Percentiles rank a stretch among this genome's conserved stretches.
These are phyloP conservation scores for Fraxinus paxiana DNA, from an alignment of 305 asterid genomes.

Conservation along the genomic window DNA sequence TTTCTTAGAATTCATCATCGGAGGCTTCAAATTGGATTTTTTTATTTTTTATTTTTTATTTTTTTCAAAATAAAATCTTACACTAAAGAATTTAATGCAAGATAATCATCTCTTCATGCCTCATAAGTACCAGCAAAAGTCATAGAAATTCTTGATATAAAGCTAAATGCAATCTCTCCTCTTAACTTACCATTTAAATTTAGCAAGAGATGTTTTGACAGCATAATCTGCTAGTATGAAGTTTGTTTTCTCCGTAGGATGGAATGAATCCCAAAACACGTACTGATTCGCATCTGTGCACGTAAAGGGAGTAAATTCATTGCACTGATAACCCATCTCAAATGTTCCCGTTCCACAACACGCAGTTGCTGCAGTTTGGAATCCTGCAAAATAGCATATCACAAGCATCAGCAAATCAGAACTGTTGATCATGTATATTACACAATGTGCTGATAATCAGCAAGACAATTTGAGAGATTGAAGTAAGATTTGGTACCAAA, in stretches of 20 bases:
- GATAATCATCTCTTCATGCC: not conserved
- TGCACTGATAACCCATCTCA: slow-evolving; percentile 65
- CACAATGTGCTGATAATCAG: not conserved
- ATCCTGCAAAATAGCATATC: slow-evolving; percentile 36
- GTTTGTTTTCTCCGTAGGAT: slow-evolving; percentile 67
- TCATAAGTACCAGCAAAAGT: not conserved
- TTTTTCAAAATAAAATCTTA: not conserved
- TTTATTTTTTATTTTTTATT: no score
- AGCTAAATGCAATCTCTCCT: not conserved
- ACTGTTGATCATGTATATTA: not conserved
- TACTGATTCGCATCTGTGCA: slow-evolving; percentile 61
- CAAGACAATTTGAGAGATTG: not conserved
- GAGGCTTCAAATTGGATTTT: not conserved
- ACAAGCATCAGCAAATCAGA: not conserved
- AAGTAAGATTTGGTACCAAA: slow-evolving; percentile 33
- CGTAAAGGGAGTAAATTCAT: slow-evolving; percentile 46
- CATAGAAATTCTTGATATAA: not conserved
- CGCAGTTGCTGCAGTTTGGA: slow-evolving; percentile 45
- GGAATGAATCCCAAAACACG: slow-evolving; percentile 85
- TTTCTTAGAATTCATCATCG: not conserved
- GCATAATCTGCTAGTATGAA: slow-evolving; percentile 42
- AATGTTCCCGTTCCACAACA: slow-evolving; percentile 75
- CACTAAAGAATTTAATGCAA: not conserved
- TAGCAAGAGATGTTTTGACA: slow-evolving; percentile 23
- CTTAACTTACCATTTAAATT: slow-evolving; percentile 17